phyloP scores from a whole-genome alignment of 371 early-diverging fungal species.

The Lichtheimia corymbifera region DNA sequence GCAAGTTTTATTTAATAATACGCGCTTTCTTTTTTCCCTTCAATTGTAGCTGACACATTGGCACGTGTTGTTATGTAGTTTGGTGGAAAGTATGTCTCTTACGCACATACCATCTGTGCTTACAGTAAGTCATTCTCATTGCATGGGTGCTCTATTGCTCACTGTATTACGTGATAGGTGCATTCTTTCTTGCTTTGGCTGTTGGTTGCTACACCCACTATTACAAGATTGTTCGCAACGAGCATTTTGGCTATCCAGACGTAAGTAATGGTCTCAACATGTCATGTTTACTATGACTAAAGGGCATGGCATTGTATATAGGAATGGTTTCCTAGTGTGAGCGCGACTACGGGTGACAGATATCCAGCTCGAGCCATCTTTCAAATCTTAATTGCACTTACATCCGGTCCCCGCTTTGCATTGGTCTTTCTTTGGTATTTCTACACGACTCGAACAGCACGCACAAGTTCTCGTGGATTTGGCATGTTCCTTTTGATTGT shows the following conservation, averaged over 20 bases:
- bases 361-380: constrained; percentile 80
- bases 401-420: constrained; percentile 70
- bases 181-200: constrained; percentile 71
- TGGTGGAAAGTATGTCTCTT: constrained; percentile 62
- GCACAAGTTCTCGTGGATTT: constrained; percentile 47
- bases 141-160: neutral
- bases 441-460: constrained; percentile 47
- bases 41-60: neutral
- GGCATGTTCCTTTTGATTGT: constrained; percentile 63
- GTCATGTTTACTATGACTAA: neutral
- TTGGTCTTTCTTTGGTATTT: constrained; percentile 70
- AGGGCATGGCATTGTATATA: constrained; percentile 23
- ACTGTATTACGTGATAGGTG: constrained; percentile 39
- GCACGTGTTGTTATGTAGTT: constrained; percentile 33
- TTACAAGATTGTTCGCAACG: constrained; percentile 78
- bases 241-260: constrained; percentile 77
- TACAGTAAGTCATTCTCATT: constrained; percentile 46
- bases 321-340: constrained; percentile 88
- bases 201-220: constrained; percentile 75
- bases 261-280: constrained; percentile 27
- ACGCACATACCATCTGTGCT: constrained; percentile 67
- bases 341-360: constrained; percentile 80
- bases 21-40: no score
- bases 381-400: constrained; percentile 78
- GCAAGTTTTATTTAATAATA: neutral